Evolutionary conservation across 1,139 yeast genomes (phyloP), one percentile per base, ranked within the genome.

Genomic region (Geotrichum phurueaensis): DNA sequence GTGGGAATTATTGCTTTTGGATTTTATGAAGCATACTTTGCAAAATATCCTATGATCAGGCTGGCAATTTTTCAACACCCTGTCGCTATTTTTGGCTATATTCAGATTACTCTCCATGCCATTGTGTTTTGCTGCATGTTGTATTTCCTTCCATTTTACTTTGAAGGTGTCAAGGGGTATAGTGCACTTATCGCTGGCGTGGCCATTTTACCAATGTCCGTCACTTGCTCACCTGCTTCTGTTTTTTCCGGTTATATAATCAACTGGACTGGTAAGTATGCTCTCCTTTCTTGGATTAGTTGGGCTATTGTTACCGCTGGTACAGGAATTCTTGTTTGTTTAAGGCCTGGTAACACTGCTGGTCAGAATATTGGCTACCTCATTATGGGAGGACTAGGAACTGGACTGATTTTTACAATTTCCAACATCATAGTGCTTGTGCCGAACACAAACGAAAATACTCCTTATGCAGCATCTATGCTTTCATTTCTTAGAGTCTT

Each of bases 151-250:
- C 80, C 86, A 1, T 73, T 83, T n/a, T 83, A 81, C 67, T 84
- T 82, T 69, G 86, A 84, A 69, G 81, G 82, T 29, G 76, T 78
- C 43, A 75, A 75, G 63, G 74, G 76, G 53, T 77, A 77, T 49
- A 66, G 76, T 18, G 79, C 87, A 1, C 78, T 81, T 73, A 73
- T 77, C 60, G 80, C 87, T 0, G 87, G 89, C 39, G 75, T 84
- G 36, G 81, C 82, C 62, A 69, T 82, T 63, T 71, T 85, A 23
- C 86, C 89, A 0, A 67, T 79, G 64, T 76, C 84, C 47, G 69
- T 85, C n/a, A 70, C 84, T 0, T 79, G 83, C 2, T 77, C 86
- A 0, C 62, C 84, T 1, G 65, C 83, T 0, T 78, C 85, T 0
- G 70, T 81, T 1, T 39, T 72, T 7, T 75, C 79, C 45, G 88